Evolutionary conservation across 768 basidiomycete species (phyloP), one percentile per base, ranked within the genome.

Genomic region (Pleurotus eryngii): DNA sequence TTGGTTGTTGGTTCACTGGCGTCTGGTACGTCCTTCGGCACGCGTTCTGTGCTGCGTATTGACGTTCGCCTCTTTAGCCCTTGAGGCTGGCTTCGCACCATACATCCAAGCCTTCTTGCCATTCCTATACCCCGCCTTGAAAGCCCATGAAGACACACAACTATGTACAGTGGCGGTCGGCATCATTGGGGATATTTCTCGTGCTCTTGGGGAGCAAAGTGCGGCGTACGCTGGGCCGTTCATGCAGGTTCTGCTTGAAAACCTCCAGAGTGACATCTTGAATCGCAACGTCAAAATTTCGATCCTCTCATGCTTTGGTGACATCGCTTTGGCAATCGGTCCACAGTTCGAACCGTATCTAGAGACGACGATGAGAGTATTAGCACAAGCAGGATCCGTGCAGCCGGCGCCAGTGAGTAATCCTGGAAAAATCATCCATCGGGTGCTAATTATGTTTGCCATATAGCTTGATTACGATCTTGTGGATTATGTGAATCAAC

Each of bases 241-340:
- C 77, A 97, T 99, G 91, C 88, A 84, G 9, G 92, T 92, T 14
- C 78, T 99, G 30, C 77, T 98, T 18, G 91, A 95, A 70, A 93
- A 96, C 64, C 77, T 99, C 38, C 90, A 92, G 70, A 93, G 90
- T 63, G 87, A 95, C 0, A 85, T 94, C 20, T 78, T 99, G 57
- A 91, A 93, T 66, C 83, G 96, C 47, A 90, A 90, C 61, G 97
- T 98, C 69, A 99, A 99, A 80, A 95, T 98, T 40, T 87, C 90
- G n/a, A 92, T 98, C 65, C 73, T 98, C 59, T 87, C 91, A 11
- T 94, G 92, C 73, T 98, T 99, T 65, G 97, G 96, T 18, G 97
- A 99, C 67, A 89, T 99, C 62, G 96, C 95, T 7, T 79, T 98
- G 8, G 95, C 97, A 0, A 88, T 98, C 60, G 92, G 92, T 1